Evolutionary conservation across 2,329 filamentous ascomycete genomes (phyloP).

Genomic region (Diaporthe caulivora): DNA sequence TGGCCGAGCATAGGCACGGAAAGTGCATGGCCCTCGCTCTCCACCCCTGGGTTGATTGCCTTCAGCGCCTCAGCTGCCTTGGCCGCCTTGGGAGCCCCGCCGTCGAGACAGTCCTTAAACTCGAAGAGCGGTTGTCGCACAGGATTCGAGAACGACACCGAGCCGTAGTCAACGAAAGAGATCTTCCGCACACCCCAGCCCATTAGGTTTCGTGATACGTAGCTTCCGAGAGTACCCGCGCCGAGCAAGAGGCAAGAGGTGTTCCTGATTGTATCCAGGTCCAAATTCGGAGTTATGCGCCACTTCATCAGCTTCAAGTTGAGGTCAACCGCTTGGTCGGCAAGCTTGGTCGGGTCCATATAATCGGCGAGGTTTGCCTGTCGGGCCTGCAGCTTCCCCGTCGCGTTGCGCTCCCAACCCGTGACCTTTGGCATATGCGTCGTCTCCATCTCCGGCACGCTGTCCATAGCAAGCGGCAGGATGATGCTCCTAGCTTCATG

Average conservation of each 20-base stretch:
- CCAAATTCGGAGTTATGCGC: conserved; percentile 89
- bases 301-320: conserved; percentile 99
- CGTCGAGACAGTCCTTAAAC: conserved; percentile 88
- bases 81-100: conserved; percentile 85
- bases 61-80: conserved; percentile 84
- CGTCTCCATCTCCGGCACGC: conserved; percentile 56
- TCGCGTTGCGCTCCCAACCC: conserved; percentile 90
- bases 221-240: conserved; percentile 92
- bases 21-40: conserved; percentile 82
- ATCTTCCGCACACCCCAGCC: conserved; percentile 97
- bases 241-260: conserved; percentile 92
- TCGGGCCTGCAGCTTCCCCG: conserved; percentile 82
- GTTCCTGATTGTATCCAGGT: conserved; percentile 89
- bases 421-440: conserved; percentile 86
- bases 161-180: conserved; percentile 94
- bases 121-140: conserved; percentile 94
- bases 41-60: conserved; percentile 91
- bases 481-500: conserved; percentile 88
- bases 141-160: conserved; percentile 95
- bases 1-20: conserved; percentile 97
- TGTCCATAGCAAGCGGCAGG: conserved; percentile 72
- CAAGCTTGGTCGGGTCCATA: conserved; percentile 89
- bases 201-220: conserved; percentile 91
- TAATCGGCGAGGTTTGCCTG: conserved; percentile 89
- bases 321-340: conserved; percentile 94